Base-by-base conservation (phyloP, 257 asterid genomes). In the Penstemon davidsonii region DNA sequence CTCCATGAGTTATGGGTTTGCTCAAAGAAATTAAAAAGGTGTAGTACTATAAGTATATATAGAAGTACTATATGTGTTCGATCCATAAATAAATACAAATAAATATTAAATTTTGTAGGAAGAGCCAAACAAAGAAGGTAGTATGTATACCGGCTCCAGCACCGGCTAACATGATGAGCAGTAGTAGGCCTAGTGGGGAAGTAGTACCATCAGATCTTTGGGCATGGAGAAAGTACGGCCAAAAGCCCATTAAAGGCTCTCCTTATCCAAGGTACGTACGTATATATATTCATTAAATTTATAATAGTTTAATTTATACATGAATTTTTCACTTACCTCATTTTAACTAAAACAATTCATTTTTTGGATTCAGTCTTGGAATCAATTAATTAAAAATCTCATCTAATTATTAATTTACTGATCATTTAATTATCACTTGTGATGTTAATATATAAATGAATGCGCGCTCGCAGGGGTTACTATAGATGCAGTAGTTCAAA, bases 401-500 rank as follows among this genome's bases (percentile, higher is more conserved):
- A 15, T 15, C 18, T 15, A 15, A 15, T 15, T 15, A 15, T 15
- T 15, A 15, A 15, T 15, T 15, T 47, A 8, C 3, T 7, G 15
- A 47, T 8, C 12, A 15, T 11, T 5, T 47, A 8, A 11, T 47
- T 8, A 47, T 47, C 53, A 47, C 53, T 8, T 60, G 52, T 53
- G 53, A 8, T 75, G 25, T 38, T 57, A 15, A 37, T 38, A 39
- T 0, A 55, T 36, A 3, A 60, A 44, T 73, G 33, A 25, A 25
- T 25, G 33, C 33, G 2, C 33, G 33, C 33, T 1, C 2, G 7
- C 83, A 93, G 99, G 89, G 97, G 97, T 6, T 93, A 93, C 78
- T 93, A 93, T 50, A 78, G 96, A 76, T 93, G 99, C 82, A 93
- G 99, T 54, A 93, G 99, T 68, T 90, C 99, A 0, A 93, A 88